phyloP scores from a whole-genome alignment of 1,139 yeast genomes.

The Maudiozyma humilis region DNA sequence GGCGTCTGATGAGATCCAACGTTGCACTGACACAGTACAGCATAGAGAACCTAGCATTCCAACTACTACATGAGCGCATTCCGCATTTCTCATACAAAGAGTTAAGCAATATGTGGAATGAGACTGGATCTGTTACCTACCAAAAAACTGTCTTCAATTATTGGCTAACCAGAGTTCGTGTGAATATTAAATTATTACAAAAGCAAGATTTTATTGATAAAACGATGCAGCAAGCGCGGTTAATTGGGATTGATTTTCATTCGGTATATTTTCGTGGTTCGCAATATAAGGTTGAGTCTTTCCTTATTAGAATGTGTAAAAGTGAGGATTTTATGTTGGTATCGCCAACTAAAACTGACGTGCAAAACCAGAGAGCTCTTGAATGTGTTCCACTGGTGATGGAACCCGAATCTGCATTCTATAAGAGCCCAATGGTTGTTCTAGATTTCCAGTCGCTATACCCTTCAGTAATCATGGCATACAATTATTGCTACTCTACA shows the following conservation, averaged over 20 bases:
- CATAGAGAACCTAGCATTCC: slow-evolving; percentile 66
- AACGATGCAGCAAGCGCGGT: slow-evolving; percentile 75
- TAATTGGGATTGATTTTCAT: slow-evolving; percentile 82
- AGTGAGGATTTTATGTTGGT: slow-evolving; percentile 62
- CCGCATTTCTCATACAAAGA: slow-evolving; percentile 52
- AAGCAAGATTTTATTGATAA: slow-evolving; percentile 60
- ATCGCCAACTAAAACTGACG: slow-evolving; percentile 77
- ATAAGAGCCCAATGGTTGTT: slow-evolving; percentile 82
- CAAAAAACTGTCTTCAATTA: slow-evolving; percentile 41
- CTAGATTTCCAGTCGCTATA: slow-evolving; percentile 89
- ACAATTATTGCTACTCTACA: slow-evolving; percentile 87
- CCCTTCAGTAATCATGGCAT: slow-evolving; percentile 88
- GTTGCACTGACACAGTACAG: slow-evolving; percentile 59
- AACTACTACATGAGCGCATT: slow-evolving; percentile 54
- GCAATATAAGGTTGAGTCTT: slow-evolving; percentile 85
- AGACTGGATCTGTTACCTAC: slow-evolving; percentile 28
- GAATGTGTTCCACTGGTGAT: slow-evolving; percentile 84
- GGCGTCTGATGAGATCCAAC: slow-evolving; percentile 68
- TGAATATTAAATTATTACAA: slow-evolving; percentile 45
- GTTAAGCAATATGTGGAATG: slow-evolving; percentile 45
- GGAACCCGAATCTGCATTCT: slow-evolving; percentile 83
- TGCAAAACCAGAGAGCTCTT: slow-evolving; percentile 74
- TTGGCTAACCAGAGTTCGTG: slow-evolving; percentile 42
- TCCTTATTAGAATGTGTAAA: slow-evolving; percentile 65
- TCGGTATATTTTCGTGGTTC: slow-evolving; percentile 88